Percentiles rank a stretch among this genome's conserved stretches.
Evolutionary conservation across 129 eudicot species (phyloP).

Genomic region (Heracleum sosnowskyi): DNA sequence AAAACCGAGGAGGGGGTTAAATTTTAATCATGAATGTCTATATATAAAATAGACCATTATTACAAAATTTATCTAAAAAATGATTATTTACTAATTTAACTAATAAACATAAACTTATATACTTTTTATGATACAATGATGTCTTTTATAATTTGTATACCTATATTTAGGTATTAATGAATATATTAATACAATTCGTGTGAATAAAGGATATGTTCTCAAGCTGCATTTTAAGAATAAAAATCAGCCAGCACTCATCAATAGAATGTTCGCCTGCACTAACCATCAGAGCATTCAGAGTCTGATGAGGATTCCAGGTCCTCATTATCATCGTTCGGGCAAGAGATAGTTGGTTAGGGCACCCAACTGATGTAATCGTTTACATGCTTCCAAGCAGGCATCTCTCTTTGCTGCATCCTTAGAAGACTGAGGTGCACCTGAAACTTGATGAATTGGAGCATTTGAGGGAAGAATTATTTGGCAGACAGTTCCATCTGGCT

Average conservation of each 20-base stretch:
- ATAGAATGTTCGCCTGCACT: conserved; percentile 10
- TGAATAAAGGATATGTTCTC: too few relatives aligned
- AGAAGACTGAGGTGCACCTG: conserved; percentile 58
- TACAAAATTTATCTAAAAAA: too few relatives aligned
- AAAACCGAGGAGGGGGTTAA: too few relatives aligned
- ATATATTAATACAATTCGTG: too few relatives aligned
- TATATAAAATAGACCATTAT: too few relatives aligned
- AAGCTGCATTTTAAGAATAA: not conserved
- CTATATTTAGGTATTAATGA: too few relatives aligned
- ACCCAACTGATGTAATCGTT: conserved; percentile 65
- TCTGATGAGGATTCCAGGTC: conserved; percentile 41
- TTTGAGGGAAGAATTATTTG: conserved; percentile 73
- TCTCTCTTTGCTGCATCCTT: conserved; percentile 68
- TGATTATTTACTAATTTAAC: too few relatives aligned
- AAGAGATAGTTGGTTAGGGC: conserved; percentile 81
- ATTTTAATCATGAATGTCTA: too few relatives aligned
- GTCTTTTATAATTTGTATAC: too few relatives aligned
- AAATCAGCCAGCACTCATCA: not conserved
- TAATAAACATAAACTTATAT: too few relatives aligned
- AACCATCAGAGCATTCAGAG: conserved; percentile 67
- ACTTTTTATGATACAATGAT: too few relatives aligned
- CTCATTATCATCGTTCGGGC: conserved; percentile 54
- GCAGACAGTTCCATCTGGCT: conserved; percentile 59
- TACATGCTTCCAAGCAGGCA: conserved; percentile 93
- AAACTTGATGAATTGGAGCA: conserved; percentile 73